phyloP scores from a whole-genome alignment of 257 asterid species.

The Mentha longifolia region DNA sequence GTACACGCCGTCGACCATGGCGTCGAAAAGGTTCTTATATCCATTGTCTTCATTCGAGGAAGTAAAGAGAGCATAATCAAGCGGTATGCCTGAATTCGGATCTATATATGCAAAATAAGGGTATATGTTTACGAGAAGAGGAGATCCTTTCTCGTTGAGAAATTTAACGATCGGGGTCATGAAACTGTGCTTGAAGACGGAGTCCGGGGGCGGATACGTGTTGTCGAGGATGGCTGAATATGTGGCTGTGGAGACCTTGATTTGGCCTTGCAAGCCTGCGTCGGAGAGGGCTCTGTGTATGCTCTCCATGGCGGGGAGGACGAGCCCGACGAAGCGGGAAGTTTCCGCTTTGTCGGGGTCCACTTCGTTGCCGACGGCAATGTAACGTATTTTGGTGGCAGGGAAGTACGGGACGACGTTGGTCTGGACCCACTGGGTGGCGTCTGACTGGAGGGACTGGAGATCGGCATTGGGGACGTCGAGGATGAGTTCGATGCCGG shows the following conservation, averaged over 20 bases:
- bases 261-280: constrained; percentile 7
- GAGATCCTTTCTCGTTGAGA: constrained; percentile 7
- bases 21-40: constrained; percentile 49
- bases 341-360: constrained; percentile 24
- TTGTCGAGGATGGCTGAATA: constrained; percentile 26
- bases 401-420: constrained; percentile 35
- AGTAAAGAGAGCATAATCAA: constrained; percentile 40
- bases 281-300: constrained; percentile 32
- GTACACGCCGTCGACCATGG: constrained; percentile 50
- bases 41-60: background rate
- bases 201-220: constrained; percentile 37
- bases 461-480: constrained; percentile 38
- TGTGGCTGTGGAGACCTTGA: constrained; percentile 47
- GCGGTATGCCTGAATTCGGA: too few species aligned
- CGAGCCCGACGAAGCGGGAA: background rate
- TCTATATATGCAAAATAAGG: constrained; percentile 44
- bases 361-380: constrained; percentile 53
- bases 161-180: constrained; percentile 37
- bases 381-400: constrained; percentile 40
- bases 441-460: constrained; percentile 34
- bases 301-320: constrained; percentile 43
- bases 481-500: constrained; percentile 44
- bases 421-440: constrained; percentile 42
- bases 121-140: constrained; percentile 47
- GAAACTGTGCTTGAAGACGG: constrained; percentile 12